Conservation (phyloP, 2,329 filamentous ascomycete species). For the Didymella keratinophila region DNA sequence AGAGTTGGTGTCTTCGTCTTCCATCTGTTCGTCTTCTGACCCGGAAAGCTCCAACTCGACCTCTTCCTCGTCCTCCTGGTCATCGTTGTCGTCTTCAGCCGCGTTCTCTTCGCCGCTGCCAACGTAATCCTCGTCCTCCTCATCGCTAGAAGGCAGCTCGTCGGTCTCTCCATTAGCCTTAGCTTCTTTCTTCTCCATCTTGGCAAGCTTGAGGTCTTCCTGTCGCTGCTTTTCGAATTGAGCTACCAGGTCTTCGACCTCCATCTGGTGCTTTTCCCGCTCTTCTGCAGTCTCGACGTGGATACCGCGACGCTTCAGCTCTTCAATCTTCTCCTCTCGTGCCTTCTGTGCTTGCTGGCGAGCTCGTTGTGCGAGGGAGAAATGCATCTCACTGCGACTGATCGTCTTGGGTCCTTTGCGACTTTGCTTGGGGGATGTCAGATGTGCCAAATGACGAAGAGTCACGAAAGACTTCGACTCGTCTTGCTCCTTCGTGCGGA, state of each 20-base stretch:
- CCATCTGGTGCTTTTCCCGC: constrained; percentile 78
- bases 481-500: constrained; percentile 69
- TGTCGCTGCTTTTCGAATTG: constrained; percentile 78
- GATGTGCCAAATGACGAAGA: constrained; percentile 76
- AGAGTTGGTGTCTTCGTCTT: constrained; percentile 27
- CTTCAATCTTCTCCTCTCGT: constrained; percentile 77
- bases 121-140: constrained; percentile 63
- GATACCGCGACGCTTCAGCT: constrained; percentile 80
- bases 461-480: constrained; percentile 70
- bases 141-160: constrained; percentile 59
- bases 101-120: constrained; percentile 57
- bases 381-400: constrained; percentile 73
- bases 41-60: constrained; percentile 38
- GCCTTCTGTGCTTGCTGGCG: constrained; percentile 81
- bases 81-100: constrained; percentile 45
- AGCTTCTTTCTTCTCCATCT: constrained; percentile 75
- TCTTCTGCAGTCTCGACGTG: constrained; percentile 86
- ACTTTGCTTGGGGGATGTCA: constrained; percentile 66
- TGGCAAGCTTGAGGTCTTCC: constrained; percentile 80
- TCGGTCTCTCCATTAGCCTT: constrained; percentile 66
- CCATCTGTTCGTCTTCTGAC: constrained; percentile 41
- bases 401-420: constrained; percentile 63
- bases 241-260: constrained; percentile 79
- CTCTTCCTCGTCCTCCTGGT: constrained; percentile 45
- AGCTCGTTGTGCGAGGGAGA: constrained; percentile 72